Base-by-base conservation (phyloP, 2,329 filamentous ascomycete species). In the Rhinocladiella similis region DNA sequence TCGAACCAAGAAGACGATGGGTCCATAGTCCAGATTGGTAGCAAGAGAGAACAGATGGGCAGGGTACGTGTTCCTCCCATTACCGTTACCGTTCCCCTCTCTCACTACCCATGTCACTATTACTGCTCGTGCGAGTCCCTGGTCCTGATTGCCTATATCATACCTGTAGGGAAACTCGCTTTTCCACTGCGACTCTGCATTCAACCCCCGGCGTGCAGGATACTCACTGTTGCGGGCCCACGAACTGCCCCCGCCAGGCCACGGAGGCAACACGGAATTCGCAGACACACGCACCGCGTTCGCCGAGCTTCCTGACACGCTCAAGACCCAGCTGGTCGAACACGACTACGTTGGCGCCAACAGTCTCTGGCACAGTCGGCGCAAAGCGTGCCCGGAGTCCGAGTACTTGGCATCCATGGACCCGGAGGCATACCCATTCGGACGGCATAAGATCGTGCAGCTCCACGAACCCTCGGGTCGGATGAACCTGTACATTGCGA, bases 111-210 rank as follows among this genome's bases (percentile, higher is more conserved):
- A 25, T n/a, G n/a, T n/a, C n/a, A n/a, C n/a, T n/a, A n/a, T n/a
- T n/a, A n/a, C n/a, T n/a, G n/a, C n/a, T n/a, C n/a, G n/a, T n/a
- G n/a, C n/a, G n/a, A n/a, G n/a, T n/a, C n/a, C n/a, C n/a, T n/a
- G n/a, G n/a, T n/a, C n/a, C n/a, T n/a, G n/a, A 10, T 9, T 41
- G 18, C 48, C 14, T 10, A 16, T 10, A 49, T 1, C 12, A 46
- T 39, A 39, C 16, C 16, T n/a, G 19, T 49, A 72, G 66, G 79
- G 77, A 33, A 83, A 83, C 64, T 68, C 66, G 1, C 70, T 83
- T 12, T 84, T 81, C 68, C 82, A 84, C 60, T 76, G 76, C 18
- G 82, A 84, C 67, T 80, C 76, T n/a, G 77, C 75, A 14, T 84
- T 81, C 70, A 83, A 83, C 63, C 79, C 80, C 7, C 78, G 77